Base-by-base conservation (phyloP, 768 basidiomycete genomes). In the Tephrocybe sp. region DNA sequence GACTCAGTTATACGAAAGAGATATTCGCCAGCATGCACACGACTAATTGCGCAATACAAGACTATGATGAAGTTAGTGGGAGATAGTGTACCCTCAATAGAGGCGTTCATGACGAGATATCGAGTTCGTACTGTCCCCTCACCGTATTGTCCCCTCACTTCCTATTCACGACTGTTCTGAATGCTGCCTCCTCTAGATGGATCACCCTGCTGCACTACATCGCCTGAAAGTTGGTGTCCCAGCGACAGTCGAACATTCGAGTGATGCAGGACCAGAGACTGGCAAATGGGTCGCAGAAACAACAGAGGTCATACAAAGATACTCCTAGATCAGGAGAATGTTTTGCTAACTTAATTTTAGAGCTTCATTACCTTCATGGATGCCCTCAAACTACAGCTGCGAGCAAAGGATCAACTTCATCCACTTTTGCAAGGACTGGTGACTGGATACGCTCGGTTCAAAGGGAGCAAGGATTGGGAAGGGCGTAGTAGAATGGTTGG, bases 341-440 rank as follows among this genome's bases (percentile, higher is more conserved):
- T 16, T 36, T 20, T 9, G 1, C 44, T 59, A 1, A 50, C 31
- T 4, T 39, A 42, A 35, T 39, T n/a, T 1, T 60, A 98, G 93
- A 89, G 85, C 65, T 99, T 98, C 56, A 98, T 99, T 58, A 98
- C 96, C 0, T 95, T 98, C 58, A 97, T 98, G 92, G 97, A 99
- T 60, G 96, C 94, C 1, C 76, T 98, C 22, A 95, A 94, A 63
- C 76, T 98, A 44, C 84, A 88, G 9, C 72, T 98, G 60, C 82
- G 93, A n/a, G 96, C 97, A 3, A 99, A 98, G 65, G 97, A 98
- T 62, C 93, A 97, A 61, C 76, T 99, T 2, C 95, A 98, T 65
- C 94, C 95, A 0, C 83, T 97, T 53, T 66, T 98, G 39, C 92
- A 96, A 57, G 97, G 96, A 58, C 82, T 99, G n/a, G 92, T 98